Evolutionary conservation across 768 basidiomycete genomes (phyloP), one percentile per base, ranked within the genome.

Genomic region (Mycena indigotica): DNA sequence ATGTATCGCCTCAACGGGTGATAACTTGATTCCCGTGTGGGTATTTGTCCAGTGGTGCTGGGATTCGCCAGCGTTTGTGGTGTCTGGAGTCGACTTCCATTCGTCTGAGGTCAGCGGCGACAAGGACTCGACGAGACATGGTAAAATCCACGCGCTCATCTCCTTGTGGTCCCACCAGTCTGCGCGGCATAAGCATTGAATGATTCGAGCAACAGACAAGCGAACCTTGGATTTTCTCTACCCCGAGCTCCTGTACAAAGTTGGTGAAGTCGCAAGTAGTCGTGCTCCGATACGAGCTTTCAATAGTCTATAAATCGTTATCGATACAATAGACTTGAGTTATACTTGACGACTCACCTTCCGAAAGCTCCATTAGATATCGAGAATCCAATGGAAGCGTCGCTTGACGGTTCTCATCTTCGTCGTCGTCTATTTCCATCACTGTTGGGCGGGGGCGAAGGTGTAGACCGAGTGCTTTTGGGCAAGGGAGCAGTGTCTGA

Each of bases 31-130:
- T 16, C 66, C 62, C 1, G 59, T 67, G 6, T 60, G 57, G 8
- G 19, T 50, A 30, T 65, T 65, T 1, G 66, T 67, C 60, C 58
- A 67, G 39, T 63, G 58, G 41, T 67, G 66, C 51, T 64, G 63
- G 16, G 46, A 44, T 53, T 65, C 56, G 12, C 61, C 63, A 8
- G 60, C 32, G 52, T 65, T 67, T 1, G 66, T 67, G 21, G 64
- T 67, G 1, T 62, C 28, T 2, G 59, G 59, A 6, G 56, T 64
- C 2, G 53, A 35, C 4, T 59, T 55, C 59, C 62, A 67, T 28
- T 67, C 57, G 8, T 63, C 40, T 3, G 64, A 28, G 41, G 21
- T 17, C 28, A 67, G 61, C 12, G 59, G 57, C 8, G 62, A 67
- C 4, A 56, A 57, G 17, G 51, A 63, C 45, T 64, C 55, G 25